Evolutionary conservation across 208 protist species (phyloP).

Genomic region (Acanthamoeba triangularis): DNA sequence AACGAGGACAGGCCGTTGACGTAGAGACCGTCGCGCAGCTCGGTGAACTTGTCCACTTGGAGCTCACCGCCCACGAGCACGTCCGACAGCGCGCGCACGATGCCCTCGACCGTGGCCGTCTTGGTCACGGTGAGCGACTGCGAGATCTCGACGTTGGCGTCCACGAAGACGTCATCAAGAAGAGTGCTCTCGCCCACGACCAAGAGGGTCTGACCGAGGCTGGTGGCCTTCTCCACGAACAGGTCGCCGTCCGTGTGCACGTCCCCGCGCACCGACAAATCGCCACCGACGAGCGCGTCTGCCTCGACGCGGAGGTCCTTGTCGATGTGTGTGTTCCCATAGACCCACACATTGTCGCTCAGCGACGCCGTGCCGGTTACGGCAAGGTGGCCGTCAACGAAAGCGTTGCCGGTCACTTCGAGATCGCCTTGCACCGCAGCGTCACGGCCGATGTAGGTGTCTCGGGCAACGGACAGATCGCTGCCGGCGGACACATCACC

Average conservation of each 20-base stretch:
- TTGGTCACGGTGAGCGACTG: neutral
- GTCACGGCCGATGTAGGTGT: neutral
- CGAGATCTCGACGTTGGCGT: neutral
- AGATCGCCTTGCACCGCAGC: neutral
- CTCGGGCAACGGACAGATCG: neutral
- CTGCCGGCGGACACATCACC: neutral
- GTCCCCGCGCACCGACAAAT: neutral
- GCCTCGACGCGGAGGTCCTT: neutral
- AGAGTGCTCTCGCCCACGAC: neutral
- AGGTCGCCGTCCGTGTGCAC: conserved; percentile 24
- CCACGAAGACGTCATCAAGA: neutral
- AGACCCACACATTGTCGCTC: conserved; percentile 2
- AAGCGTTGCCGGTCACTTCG: neutral
- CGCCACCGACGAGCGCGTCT: neutral
- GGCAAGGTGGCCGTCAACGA: conserved; percentile 3
- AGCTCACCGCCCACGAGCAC: neutral
- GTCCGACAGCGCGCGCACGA: neutral
- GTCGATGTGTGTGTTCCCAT: neutral
- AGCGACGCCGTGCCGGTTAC: neutral
- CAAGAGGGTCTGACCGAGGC: neutral
- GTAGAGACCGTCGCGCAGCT: conserved; percentile 40
- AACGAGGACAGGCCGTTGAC: conserved; percentile 39
- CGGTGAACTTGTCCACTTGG: conserved; percentile 63
- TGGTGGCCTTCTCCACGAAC: conserved; percentile 14
- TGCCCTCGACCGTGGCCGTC: neutral